phyloP scores from a whole-genome alignment of 2,329 filamentous ascomycete genomes.

The Myriosclerotinia curreyana region DNA sequence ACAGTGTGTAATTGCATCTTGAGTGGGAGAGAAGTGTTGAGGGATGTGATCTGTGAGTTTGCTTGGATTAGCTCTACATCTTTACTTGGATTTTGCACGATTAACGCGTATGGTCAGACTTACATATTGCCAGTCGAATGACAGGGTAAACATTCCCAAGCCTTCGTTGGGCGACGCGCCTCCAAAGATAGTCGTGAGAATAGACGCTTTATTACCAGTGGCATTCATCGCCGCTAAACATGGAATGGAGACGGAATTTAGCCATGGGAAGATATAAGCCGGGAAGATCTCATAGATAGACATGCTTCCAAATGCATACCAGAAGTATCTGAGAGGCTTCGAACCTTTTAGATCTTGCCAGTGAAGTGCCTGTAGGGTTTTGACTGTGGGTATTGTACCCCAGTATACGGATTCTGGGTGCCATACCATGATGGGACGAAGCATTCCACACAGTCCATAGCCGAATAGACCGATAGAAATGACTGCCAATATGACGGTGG shows the following conservation, averaged over 20 bases:
- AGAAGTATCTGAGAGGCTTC: conserved; percentile 44
- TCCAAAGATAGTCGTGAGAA: conserved; percentile 50
- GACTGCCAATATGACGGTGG: conserved; percentile 45
- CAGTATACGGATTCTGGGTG: conserved; percentile 51
- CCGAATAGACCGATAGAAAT: conserved; percentile 50
- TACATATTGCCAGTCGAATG: conserved; percentile 49
- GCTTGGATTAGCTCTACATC: conserved; percentile 13
- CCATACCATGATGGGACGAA: conserved; percentile 47
- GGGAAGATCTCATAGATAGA: conserved; percentile 50
- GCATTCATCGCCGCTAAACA: conserved; percentile 45
- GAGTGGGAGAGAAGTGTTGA: conserved; percentile 52
- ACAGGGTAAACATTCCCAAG: conserved; percentile 44
- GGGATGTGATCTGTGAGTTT: conserved; percentile 49
- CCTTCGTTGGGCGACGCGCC: conserved; percentile 47
- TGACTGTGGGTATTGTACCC: conserved; percentile 42
- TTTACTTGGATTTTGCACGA: conserved; percentile 16
- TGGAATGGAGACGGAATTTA: conserved; percentile 45
- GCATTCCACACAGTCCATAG: conserved; percentile 48
- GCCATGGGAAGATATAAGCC: conserved; percentile 47
- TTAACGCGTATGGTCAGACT: conserved; percentile 32
- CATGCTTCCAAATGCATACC: conserved; percentile 43
- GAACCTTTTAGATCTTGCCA: conserved; percentile 42
- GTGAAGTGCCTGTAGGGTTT: conserved; percentile 44
- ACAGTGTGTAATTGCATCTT: conserved; percentile 49
- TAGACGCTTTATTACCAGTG: conserved; percentile 34